Conservation (phyloP, 1,139 yeast genomes). For the Yamadazyma blattariae region DNA sequence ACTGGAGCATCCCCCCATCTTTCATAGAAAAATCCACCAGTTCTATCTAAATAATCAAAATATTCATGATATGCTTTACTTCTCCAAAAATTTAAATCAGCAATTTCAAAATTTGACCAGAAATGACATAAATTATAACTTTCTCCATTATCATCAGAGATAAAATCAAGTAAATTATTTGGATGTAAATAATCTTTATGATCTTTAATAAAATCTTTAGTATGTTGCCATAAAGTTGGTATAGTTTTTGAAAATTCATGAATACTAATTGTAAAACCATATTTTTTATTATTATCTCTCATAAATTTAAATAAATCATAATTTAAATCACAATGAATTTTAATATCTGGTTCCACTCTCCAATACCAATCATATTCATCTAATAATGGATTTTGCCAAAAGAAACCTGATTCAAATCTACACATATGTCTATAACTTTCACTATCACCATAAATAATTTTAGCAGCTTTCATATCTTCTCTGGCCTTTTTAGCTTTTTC, state of each 20-base stretch:
- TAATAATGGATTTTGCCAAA: constrained; percentile 54
- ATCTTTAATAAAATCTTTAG: constrained; percentile 45
- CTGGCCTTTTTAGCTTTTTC: constrained; percentile 51
- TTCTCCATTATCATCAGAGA: constrained; percentile 59
- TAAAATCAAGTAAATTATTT: constrained; percentile 48
- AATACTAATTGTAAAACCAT: constrained; percentile 67
- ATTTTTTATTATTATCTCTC: constrained; percentile 55
- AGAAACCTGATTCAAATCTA: constrained; percentile 67
- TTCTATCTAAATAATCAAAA: constrained; percentile 67
- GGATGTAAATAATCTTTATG: constrained; percentile 46
- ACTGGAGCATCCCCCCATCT: constrained; percentile 98
- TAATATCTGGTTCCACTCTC: constrained; percentile 71
- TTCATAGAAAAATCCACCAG: constrained; percentile 90
- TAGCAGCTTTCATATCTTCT: constrained; percentile 42
- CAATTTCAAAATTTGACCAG: constrained; percentile 93
- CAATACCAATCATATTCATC: constrained; percentile 62
- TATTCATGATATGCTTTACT: constrained; percentile 61
- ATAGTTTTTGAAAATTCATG: constrained; percentile 59
- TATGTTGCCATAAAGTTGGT: constrained; percentile 56
- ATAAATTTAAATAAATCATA: constrained; percentile 64
- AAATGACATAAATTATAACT: constrained; percentile 81
- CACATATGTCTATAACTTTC: constrained; percentile 79
- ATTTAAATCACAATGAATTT: constrained; percentile 59
- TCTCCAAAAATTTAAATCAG: constrained; percentile 74
- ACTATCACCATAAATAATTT: constrained; percentile 60